Evolutionary conservation across 441 rosid species (phyloP).

Genomic region (Gossypium davidsonii): DNA sequence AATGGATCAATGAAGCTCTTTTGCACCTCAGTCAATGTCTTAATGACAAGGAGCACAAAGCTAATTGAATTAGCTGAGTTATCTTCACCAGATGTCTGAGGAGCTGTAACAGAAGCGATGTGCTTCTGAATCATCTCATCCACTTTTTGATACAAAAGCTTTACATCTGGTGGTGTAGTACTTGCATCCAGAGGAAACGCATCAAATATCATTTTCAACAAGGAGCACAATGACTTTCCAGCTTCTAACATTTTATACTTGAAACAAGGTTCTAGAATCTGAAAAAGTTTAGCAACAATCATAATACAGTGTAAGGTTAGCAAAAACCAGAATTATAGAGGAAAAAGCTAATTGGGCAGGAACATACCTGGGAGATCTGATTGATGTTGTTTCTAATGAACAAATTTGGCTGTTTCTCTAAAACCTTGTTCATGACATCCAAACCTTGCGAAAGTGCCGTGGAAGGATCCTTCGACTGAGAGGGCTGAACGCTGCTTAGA

Average conservation of each 20-base stretch:
- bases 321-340: constrained; percentile 13
- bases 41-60: constrained; percentile 82
- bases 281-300: constrained; percentile 23
- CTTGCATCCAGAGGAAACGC: constrained; percentile 81
- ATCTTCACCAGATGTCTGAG: constrained; percentile 70
- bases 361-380: constrained; percentile 84
- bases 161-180: constrained; percentile 64
- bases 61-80: constrained; percentile 62
- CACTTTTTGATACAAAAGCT: constrained; percentile 72
- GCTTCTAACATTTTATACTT: constrained; percentile 90
- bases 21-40: constrained; percentile 82
- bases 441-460: constrained; percentile 91
- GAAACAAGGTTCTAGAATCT: constrained; percentile 96
- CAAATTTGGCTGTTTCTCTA: constrained; percentile 94
- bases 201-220: constrained; percentile 85
- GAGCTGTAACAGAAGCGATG: constrained; percentile 47
- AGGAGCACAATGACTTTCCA: constrained; percentile 86
- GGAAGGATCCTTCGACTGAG: constrained; percentile 93
- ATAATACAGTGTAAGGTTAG: constrained; percentile 28
- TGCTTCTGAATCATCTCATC: constrained; percentile 88
- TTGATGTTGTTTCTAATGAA: constrained; percentile 83
- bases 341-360: constrained; percentile 16
- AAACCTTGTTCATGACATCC: constrained; percentile 97
- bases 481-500: constrained; percentile 76
- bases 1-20: constrained; percentile 65